phyloP scores from a whole-genome alignment of 768 basidiomycete genomes.

The Imleria badia region DNA sequence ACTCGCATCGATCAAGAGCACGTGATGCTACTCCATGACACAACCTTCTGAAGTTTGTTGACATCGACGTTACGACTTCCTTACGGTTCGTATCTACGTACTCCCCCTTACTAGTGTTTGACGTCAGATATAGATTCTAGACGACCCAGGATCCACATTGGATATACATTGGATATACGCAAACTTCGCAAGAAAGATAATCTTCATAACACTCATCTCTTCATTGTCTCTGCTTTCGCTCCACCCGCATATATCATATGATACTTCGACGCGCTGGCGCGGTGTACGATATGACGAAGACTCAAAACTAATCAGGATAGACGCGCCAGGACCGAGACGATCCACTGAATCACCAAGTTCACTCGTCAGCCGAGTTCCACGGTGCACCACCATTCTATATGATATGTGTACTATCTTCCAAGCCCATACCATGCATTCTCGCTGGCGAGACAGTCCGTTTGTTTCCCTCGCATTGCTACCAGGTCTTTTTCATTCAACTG shows the following conservation, averaged over 20 bases:
- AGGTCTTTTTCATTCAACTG: not conserved
- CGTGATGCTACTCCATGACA: not conserved
- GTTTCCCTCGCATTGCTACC: not conserved
- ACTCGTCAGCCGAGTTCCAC: not conserved
- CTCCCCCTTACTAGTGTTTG: not conserved
- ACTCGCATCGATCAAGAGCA: not conserved
- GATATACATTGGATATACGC: not conserved
- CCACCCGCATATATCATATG: not conserved
- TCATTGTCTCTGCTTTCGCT: not conserved
- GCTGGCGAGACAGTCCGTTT: slow-evolving; percentile 1
- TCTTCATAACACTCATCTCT: not conserved
- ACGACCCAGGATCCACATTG: not conserved
- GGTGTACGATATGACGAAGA: slow-evolving; percentile 23
- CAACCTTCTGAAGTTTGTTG: not conserved
- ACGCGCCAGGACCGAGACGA: not conserved
- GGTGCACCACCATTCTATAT: not conserved
- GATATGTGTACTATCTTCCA: slow-evolving; percentile 1
- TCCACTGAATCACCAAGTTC: not conserved
- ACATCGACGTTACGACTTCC: not conserved
- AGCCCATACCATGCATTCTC: slow-evolving; percentile 1
- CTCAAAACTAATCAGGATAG: not conserved
- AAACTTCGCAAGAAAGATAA: not conserved
- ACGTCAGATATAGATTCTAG: slow-evolving; percentile 1
- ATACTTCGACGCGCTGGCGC: slow-evolving; percentile 13
- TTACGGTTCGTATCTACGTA: slow-evolving; percentile 13